These are phyloP conservation scores for Kwoniella mangroviensis DNA, from an alignment of 768 basidiomycete species.

Conservation along the genomic window DNA sequence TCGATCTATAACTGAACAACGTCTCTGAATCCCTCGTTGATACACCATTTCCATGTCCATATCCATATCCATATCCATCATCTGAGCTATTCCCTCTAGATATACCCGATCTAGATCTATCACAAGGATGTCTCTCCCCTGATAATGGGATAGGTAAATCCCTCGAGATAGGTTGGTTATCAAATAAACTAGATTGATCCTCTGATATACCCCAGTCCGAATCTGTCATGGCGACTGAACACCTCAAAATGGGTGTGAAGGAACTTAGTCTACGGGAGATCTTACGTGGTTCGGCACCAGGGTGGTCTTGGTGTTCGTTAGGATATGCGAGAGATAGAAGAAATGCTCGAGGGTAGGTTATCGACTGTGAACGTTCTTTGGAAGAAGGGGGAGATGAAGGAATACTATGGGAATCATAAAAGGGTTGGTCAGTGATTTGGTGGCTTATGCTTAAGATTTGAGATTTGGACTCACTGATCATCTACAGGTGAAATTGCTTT, in stretches of 20 bases:
- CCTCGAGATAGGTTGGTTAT: constrained; percentile 19
- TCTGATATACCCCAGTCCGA: constrained; percentile 15
- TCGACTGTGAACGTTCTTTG: not conserved
- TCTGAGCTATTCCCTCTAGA: not conserved
- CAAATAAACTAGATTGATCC: constrained; percentile 8
- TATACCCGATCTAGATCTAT: not conserved
- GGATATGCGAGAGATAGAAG: constrained; percentile 9
- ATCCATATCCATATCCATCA: not conserved
- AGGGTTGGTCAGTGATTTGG: too few relatives aligned
- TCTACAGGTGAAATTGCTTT: not conserved
- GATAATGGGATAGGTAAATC: constrained; percentile 15
- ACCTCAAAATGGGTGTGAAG: constrained; percentile 23
- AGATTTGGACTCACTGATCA: not conserved
- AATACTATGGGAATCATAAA: too few relatives aligned
- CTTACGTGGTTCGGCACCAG: not conserved
- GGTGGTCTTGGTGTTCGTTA: not conserved
- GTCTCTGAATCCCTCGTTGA: not conserved
- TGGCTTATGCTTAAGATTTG: too few relatives aligned
- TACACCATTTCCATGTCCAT: not conserved
- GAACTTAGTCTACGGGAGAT: constrained; percentile 20
- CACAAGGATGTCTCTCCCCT: constrained; percentile 12
- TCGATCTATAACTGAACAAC: constrained; percentile 10
- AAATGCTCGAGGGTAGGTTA: constrained; percentile 8
- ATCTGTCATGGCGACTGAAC: constrained; percentile 1
- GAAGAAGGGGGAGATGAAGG: too few relatives aligned